Evolutionary conservation across 805 yeast species (phyloP).

Genomic region (Saccharomycopsis schoenii): DNA sequence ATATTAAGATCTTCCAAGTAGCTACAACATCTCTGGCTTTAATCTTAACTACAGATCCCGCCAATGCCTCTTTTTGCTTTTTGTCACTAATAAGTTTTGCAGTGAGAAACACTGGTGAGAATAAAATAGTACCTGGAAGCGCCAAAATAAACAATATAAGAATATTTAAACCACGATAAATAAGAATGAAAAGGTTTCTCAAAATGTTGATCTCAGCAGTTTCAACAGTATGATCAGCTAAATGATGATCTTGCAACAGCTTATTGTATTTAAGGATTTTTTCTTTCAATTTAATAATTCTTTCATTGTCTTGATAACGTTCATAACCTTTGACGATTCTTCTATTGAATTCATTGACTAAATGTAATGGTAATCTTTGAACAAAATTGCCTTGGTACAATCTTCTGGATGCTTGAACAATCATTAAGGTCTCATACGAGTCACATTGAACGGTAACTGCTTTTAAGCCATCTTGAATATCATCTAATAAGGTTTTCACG

Average conservation of each 20-base stretch:
- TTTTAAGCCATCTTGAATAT: constrained; percentile 63
- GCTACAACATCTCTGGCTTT: constrained; percentile 88
- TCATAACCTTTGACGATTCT: constrained; percentile 76
- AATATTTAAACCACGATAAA: constrained; percentile 44
- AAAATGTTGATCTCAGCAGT: constrained; percentile 38
- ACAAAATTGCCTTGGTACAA: constrained; percentile 60
- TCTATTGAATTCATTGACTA: constrained; percentile 82
- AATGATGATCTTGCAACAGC: constrained; percentile 49
- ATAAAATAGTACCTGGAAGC: constrained; percentile 76
- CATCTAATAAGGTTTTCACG: constrained; percentile 60
- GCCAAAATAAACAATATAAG: constrained; percentile 47
- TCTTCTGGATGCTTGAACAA: constrained; percentile 90
- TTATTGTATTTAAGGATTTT: constrained; percentile 63
- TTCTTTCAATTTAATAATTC: constrained; percentile 48
- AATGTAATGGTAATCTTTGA: constrained; percentile 56
- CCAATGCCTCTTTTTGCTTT: constrained; percentile 72
- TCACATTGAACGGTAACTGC: constrained; percentile 91
- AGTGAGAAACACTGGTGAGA: constrained; percentile 75
- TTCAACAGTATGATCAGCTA: constrained; percentile 65
- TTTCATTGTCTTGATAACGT: constrained; percentile 63
- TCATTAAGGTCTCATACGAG: constrained; percentile 85
- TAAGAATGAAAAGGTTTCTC: constrained; percentile 38
- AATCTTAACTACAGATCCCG: constrained; percentile 85
- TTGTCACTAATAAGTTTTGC: constrained; percentile 58
- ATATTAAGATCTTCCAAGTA: constrained; percentile 87